phyloP scores from a whole-genome alignment of 768 basidiomycete genomes.

The Boletus fagicola region DNA sequence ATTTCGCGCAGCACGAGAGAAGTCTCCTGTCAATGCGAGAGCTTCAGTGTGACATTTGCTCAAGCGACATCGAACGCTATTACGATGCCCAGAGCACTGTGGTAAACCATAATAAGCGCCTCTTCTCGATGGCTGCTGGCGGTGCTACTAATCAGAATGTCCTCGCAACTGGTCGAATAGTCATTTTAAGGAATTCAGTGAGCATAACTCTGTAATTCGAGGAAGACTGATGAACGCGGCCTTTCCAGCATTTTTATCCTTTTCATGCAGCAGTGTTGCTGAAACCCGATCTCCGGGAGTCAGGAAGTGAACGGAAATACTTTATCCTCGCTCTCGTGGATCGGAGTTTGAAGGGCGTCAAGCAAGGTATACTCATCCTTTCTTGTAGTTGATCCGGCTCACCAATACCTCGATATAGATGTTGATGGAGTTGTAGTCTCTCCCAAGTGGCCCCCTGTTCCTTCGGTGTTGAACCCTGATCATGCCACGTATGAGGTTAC shows the following conservation, averaged over 20 bases:
- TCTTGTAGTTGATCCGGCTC: not conserved
- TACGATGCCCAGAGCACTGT: conserved; percentile 73
- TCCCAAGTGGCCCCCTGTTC: conserved; percentile 75
- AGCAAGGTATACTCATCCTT: conserved; percentile 43
- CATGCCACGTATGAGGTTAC: conserved; percentile 65
- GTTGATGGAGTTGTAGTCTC: conserved; percentile 53
- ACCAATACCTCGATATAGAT: conserved; percentile 42
- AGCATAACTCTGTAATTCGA: conserved; percentile 23
- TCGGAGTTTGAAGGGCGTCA: conserved; percentile 52
- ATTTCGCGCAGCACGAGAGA: conserved; percentile 62
- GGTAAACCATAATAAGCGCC: conserved; percentile 55
- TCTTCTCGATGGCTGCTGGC: conserved; percentile 58
- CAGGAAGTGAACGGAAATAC: conserved; percentile 54
- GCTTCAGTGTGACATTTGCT: conserved; percentile 67
- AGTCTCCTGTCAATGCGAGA: conserved; percentile 57
- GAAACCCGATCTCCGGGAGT: conserved; percentile 55
- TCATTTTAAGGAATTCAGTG: conserved; percentile 81
- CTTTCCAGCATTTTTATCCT: conserved; percentile 65
- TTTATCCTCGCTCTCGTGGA: conserved; percentile 73
- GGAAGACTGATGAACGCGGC: not conserved
- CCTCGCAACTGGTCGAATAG: conserved; percentile 71
- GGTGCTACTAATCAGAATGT: conserved; percentile 68
- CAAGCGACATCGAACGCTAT: conserved; percentile 66
- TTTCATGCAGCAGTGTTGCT: conserved; percentile 73
- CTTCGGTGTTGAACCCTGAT: conserved; percentile 45